Percentiles rank a stretch among this genome's conserved stretches.
Evolutionary conservation across 495 filamentous ascomycete species (phyloP).

Genomic region (Zalerion maritima): DNA sequence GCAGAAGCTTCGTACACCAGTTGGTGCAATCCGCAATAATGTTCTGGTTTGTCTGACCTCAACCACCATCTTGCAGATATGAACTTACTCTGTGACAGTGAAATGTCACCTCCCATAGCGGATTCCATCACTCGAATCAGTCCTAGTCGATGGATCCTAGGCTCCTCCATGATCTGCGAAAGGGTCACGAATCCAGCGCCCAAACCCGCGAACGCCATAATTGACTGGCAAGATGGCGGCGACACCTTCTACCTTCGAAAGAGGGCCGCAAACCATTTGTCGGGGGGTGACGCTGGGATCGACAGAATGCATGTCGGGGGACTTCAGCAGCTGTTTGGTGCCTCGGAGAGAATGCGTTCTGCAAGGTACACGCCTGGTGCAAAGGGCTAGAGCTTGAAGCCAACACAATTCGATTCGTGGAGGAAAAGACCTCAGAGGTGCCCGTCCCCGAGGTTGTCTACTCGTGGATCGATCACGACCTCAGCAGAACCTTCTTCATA

Average conservation of each 20-base stretch:
- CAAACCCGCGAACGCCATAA: slow-evolving; percentile 1
- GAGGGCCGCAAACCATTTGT: neutral
- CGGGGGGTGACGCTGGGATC: slow-evolving; percentile 1
- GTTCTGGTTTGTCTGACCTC: too few relatives aligned
- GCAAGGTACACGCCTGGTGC: slow-evolving; percentile 2
- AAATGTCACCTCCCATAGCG: slow-evolving; percentile 4
- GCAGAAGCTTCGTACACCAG: too few relatives aligned
- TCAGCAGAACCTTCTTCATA: slow-evolving; percentile 3
- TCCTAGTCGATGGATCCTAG: slow-evolving; percentile 2
- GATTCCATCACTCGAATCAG: slow-evolving; percentile 3
- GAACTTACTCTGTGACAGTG: too few relatives aligned
- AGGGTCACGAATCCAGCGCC: neutral
- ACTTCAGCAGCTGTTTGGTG: slow-evolving; percentile 3
- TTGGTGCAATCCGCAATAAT: too few relatives aligned
- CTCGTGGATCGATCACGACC: slow-evolving; percentile 3
- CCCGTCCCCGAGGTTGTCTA: slow-evolving; percentile 4
- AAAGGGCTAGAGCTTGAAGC: slow-evolving; percentile 5
- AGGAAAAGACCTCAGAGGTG: slow-evolving; percentile 1
- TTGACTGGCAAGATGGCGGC: slow-evolving; percentile 3
- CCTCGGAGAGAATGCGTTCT: slow-evolving; percentile 4
- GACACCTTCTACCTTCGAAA: neutral
- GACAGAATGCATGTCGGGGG: slow-evolving; percentile 1
- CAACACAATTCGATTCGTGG: slow-evolving; percentile 2
- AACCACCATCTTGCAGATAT: too few relatives aligned
- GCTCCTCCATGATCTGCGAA: slow-evolving; percentile 3